Evolutionary conservation across 2,329 filamentous ascomycete genomes (phyloP), one percentile per base, ranked within the genome.

Genomic region (Neonectria hederae): DNA sequence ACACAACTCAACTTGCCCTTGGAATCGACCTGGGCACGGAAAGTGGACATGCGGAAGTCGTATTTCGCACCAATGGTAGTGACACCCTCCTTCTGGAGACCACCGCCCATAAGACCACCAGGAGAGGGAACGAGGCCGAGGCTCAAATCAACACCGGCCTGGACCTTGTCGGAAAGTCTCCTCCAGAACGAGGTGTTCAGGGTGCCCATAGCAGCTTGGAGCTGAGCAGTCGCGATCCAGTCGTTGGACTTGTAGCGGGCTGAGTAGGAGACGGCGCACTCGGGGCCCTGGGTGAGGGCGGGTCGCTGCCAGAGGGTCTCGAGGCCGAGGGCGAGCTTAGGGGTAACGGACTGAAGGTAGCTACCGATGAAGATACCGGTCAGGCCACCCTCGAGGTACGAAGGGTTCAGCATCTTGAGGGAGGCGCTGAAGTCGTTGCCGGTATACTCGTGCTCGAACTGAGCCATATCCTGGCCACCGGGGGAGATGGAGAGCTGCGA

Each of bases 51-150:
- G 77, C 93, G 89, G 89, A 99, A 99, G 80, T 97, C 95, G 83
- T 99, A 99, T 83, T 99, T 99, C 78, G 94, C 93, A 75, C 95
- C 96, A 74, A 98, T 87, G 59, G 94, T 93, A 58, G 97, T 94
- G 66, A 93, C 87, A 60, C 96, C 96, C 80, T 99, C 94, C 81
- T 94, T 95, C 79, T 90, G 88, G 58, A 90, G 79, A 51, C 89
- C 89, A 65, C 86, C 89, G 75, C 93, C 93, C 89, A 96, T 94
- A 81, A 92, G 83, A 68, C 88, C 87, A 56, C 87, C 88, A 56
- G 84, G 82, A 59, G 87, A 85, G 28, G 87, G 84, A 32, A 89
- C 89, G 72, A 97, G 91, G 69, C 94, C 91, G 64, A 99, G 86
- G 80, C 94, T 97, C 86, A 97, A 89, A 75, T 98, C 95, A 72